phyloP scores from a whole-genome alignment of 148 eudicot genomes.

The Rhododendron henanense region DNA sequence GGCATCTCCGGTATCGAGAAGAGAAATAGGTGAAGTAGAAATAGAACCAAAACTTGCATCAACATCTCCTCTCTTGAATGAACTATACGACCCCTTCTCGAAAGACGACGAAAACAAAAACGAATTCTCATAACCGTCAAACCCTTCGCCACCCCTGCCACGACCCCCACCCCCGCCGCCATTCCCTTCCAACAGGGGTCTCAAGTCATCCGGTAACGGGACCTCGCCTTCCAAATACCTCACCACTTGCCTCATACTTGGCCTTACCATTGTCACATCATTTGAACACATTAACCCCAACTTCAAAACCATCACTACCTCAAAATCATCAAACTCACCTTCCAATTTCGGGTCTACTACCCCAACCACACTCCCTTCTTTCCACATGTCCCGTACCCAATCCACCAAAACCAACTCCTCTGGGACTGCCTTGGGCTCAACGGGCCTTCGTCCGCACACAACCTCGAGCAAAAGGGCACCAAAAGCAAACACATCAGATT shows the following conservation, averaged over 20 bases:
- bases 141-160: not conserved
- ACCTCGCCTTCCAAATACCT: constrained; percentile 19
- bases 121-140: not conserved
- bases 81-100: too few relatives aligned
- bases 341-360: constrained; percentile 30
- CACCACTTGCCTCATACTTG: constrained; percentile 39
- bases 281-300: constrained; percentile 6
- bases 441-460: constrained; percentile 43
- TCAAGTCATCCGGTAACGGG: constrained; percentile 1
- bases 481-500: constrained; percentile 49
- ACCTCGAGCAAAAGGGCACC: constrained; percentile 40
- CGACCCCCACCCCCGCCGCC: too few relatives aligned
- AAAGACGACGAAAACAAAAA: too few relatives aligned
- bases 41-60: too few relatives aligned
- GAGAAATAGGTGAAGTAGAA: too few relatives aligned
- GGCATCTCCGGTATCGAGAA: too few relatives aligned
- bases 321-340: constrained; percentile 18
- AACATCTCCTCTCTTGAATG: too few relatives aligned
- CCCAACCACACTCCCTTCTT: constrained; percentile 16
- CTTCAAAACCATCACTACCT: constrained; percentile 34
- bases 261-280: constrained; percentile 22
- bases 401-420: constrained; percentile 33
- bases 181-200: not conserved
- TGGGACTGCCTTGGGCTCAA: constrained; percentile 24
- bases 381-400: too few relatives aligned